Conservation (phyloP, 2,329 filamentous ascomycete genomes). For the Tolypocladium inflatum region DNA sequence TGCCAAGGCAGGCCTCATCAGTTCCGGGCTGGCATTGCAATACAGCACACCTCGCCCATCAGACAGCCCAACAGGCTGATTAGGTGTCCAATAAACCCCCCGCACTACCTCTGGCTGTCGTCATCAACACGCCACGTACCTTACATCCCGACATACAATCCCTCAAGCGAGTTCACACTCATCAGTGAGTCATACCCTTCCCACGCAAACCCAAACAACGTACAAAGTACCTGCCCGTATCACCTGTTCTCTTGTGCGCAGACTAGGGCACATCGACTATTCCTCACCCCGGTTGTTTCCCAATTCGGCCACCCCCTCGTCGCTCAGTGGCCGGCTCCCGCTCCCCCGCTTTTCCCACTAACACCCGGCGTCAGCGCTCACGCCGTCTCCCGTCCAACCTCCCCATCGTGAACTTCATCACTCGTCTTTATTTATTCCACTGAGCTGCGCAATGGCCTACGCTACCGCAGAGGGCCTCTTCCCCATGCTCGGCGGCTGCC, state of each 20-base stretch:
- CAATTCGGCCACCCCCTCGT: conserved; percentile 15
- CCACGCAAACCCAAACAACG: not conserved
- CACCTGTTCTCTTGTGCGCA: not conserved
- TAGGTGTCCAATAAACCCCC: too few species aligned
- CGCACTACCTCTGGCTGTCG: not conserved
- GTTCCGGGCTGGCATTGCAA: not conserved
- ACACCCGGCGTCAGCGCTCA: not conserved
- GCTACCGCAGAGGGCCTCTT: conserved; percentile 13
- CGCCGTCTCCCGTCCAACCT: not conserved
- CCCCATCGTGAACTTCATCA: not conserved
- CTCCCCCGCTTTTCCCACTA: conserved; percentile 9
- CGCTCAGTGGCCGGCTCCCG: conserved; percentile 17
- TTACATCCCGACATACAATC: too few species aligned
- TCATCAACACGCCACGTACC: not conserved
- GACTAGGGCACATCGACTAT: not conserved
- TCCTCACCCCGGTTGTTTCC: conserved; percentile 10
- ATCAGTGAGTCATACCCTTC: not conserved
- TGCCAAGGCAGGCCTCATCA: not conserved
- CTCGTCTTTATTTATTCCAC: not conserved
- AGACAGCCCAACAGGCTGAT: not conserved
- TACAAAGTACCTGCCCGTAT: not conserved
- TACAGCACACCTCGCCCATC: too few species aligned
- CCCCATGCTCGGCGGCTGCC: conserved; percentile 42
- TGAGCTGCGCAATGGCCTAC: conserved; percentile 10
- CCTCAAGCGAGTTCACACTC: too few species aligned